These are phyloP conservation scores for Calonectria crousiana DNA, from an alignment of 2,329 filamentous ascomycete genomes.

Conservation along the genomic window DNA sequence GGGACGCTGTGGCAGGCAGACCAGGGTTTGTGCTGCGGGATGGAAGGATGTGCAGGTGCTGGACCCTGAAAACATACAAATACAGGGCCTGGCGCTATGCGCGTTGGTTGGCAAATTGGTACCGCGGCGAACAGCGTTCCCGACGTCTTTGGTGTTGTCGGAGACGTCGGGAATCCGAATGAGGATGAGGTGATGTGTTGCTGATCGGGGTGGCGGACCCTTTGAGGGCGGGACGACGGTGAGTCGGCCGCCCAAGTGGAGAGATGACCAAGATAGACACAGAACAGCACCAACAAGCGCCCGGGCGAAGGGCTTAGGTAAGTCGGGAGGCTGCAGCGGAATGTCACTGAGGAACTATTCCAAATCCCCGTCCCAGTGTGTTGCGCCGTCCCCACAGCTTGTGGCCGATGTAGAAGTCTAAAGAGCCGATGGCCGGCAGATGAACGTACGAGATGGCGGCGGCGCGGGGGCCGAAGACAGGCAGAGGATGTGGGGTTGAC, in stretches of 20 bases:
- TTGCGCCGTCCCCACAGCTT: slow-evolving; percentile 12
- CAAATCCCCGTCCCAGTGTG: neutral
- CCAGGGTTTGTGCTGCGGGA: slow-evolving; percentile 16
- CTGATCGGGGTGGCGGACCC: slow-evolving; percentile 6
- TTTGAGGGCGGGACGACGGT: slow-evolving; percentile 16
- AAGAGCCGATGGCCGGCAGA: slow-evolving; percentile 19
- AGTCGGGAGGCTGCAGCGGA: neutral
- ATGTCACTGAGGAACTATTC: slow-evolving; percentile 3
- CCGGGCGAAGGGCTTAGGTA: slow-evolving; percentile 21
- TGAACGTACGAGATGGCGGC: slow-evolving; percentile 8
- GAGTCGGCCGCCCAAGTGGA: slow-evolving; percentile 17
- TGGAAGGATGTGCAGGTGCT: neutral
- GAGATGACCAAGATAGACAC: slow-evolving; percentile 17
- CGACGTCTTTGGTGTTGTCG: neutral
- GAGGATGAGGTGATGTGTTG: slow-evolving; percentile 4
- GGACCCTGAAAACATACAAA: slow-evolving; percentile 15
- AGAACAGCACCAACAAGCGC: slow-evolving; percentile 8
- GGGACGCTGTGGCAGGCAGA: slow-evolving; percentile 15
- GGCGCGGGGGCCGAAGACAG: slow-evolving; percentile 12
- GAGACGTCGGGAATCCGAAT: neutral
- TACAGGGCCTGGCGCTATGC: slow-evolving; percentile 5
- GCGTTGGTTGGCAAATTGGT: neutral
- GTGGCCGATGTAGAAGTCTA: slow-evolving; percentile 14
- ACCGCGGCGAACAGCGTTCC: neutral
- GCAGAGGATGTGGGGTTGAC: neutral